phyloP scores from a whole-genome alignment of 225 moss, liverwort and hornwort genomes.

The Neckera pumila region DNA sequence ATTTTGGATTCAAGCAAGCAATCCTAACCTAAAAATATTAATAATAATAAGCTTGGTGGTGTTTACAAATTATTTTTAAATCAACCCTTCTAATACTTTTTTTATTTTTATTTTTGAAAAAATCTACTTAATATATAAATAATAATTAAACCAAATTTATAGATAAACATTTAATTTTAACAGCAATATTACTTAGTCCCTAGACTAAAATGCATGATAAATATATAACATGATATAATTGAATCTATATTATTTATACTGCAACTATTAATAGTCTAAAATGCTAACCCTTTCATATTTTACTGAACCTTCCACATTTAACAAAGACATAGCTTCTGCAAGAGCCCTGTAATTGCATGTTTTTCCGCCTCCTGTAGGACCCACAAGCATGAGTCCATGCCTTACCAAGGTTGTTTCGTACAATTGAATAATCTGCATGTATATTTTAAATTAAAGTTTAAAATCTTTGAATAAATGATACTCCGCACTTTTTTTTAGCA shows the following conservation, averaged over 20 bases:
- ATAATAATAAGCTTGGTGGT: too few species aligned
- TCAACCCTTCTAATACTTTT: too few species aligned
- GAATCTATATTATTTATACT: too few species aligned
- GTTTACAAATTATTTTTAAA: neutral
- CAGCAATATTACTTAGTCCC: too few species aligned
- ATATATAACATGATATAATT: neutral
- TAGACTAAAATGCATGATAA: neutral
- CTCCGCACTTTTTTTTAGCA: neutral
- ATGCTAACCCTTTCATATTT: constrained; percentile 50
- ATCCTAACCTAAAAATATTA: constrained; percentile 35
- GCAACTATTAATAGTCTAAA: neutral
- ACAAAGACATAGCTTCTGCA: constrained; percentile 60
- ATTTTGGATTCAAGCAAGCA: constrained; percentile 86
- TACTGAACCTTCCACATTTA: constrained; percentile 53
- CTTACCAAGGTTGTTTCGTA: constrained; percentile 78
- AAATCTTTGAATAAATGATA: neutral
- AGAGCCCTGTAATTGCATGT: constrained; percentile 67
- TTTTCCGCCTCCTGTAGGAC: constrained; percentile 82
- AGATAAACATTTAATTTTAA: neutral
- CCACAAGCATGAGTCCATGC: constrained; percentile 89
- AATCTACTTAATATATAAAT: neutral
- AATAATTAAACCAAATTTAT: neutral
- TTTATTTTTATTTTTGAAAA: too few species aligned
- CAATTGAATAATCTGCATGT: constrained; percentile 59
- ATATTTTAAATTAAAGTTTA: neutral